These are phyloP conservation scores for Vicia faba DNA, from an alignment of 306 rosid species.

Conservation along the genomic window DNA sequence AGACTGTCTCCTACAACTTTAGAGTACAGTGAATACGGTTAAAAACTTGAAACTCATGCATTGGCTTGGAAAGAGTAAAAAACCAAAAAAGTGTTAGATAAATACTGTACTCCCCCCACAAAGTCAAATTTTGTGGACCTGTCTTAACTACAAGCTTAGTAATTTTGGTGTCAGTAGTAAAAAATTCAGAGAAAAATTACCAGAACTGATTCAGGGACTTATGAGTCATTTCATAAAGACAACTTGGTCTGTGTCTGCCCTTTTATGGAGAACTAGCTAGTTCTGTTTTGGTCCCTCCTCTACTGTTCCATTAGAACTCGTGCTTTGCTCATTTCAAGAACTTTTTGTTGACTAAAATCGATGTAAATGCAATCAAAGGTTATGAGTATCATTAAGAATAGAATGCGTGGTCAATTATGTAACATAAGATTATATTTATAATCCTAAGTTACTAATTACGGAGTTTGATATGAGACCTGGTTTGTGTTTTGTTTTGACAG, in stretches of 20 bases:
- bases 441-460: not conserved
- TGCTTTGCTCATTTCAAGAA: conserved; percentile 46
- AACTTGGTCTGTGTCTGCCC: conserved; percentile 9
- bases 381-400: not conserved
- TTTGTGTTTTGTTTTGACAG: conserved; percentile 48
- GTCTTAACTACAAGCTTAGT: not conserved
- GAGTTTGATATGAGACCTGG: not conserved
- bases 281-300: conserved; percentile 27
- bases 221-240: conserved; percentile 5
- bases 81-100: not conserved
- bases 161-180: conserved; percentile 10
- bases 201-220: conserved; percentile 27
- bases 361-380: not conserved
- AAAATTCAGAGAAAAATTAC: not conserved
- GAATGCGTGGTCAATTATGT: not conserved
- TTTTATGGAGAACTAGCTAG: not conserved
- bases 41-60: conserved; percentile 34
- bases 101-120: not conserved
- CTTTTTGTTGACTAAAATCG: conserved; percentile 32
- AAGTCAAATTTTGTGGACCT: conserved; percentile 9
- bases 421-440: not conserved
- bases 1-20: conserved; percentile 23
- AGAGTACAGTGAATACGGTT: conserved; percentile 15
- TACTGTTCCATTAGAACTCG: conserved; percentile 20
- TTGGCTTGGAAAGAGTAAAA: conserved; percentile 40